Percentiles rank a stretch among this genome's conserved stretches.
Conservation (phyloP, 2,329 filamentous ascomycete species). For the Penicillium sp. region DNA sequence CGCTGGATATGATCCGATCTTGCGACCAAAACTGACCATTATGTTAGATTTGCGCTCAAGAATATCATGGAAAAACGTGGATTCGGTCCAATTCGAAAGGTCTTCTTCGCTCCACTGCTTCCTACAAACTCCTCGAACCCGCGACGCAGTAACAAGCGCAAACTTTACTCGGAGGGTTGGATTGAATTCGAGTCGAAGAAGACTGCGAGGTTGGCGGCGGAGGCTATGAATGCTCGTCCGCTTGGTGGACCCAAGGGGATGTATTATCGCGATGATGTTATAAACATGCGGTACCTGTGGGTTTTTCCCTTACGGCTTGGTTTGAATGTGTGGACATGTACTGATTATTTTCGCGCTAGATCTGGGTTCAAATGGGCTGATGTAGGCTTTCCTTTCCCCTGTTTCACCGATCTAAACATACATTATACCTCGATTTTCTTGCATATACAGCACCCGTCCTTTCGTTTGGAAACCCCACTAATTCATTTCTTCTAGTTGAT, state of each 20-base stretch:
- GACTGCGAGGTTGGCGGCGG: slow-evolving; percentile 52
- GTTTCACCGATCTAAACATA: not conserved
- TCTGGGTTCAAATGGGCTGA: slow-evolving; percentile 47
- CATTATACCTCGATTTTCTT: not conserved
- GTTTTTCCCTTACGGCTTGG: not conserved
- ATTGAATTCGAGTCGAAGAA: slow-evolving; percentile 55
- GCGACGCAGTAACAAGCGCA: slow-evolving; percentile 48
- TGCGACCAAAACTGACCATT: not conserved
- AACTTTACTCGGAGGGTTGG: slow-evolving; percentile 55
- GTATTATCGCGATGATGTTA: slow-evolving; percentile 55
- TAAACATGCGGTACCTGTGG: slow-evolving; percentile 54
- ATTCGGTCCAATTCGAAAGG: slow-evolving; percentile 50
- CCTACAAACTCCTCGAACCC: slow-evolving; percentile 30
- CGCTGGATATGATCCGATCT: not conserved
- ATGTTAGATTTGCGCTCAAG: slow-evolving; percentile 41
- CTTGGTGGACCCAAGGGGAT: slow-evolving; percentile 53
- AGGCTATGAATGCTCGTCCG: slow-evolving; percentile 52
- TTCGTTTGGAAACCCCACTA: not conserved
- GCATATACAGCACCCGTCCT: not conserved
- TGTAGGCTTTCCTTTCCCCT: slow-evolving; percentile 7
- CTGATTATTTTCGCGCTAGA: not conserved
- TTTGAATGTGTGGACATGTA: not conserved
- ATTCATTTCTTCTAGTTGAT: slow-evolving; percentile 37
- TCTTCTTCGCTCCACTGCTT: slow-evolving; percentile 52
- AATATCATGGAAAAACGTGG: slow-evolving; percentile 48